Evolutionary conservation across 1,284 basidiomycete genomes (phyloP).

Genomic region (Meripilus lineatus): DNA sequence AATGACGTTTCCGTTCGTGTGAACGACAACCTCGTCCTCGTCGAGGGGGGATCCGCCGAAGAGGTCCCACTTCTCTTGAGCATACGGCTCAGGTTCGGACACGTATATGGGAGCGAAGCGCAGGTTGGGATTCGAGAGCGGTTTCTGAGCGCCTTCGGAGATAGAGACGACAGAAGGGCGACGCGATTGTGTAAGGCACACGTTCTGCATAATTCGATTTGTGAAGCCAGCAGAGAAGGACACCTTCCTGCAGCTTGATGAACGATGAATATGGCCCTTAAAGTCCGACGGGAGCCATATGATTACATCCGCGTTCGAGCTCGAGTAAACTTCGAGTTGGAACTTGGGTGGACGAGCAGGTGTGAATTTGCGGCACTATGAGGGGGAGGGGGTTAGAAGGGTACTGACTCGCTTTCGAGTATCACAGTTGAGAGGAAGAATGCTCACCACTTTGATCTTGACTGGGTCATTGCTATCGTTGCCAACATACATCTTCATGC

Average conservation of each 20-base stretch:
- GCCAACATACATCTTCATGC: slow-evolving; percentile 61
- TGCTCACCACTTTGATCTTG: slow-evolving; percentile 68
- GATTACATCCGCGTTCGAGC: slow-evolving; percentile 54
- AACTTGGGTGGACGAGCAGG: slow-evolving; percentile 50
- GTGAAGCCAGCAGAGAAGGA: slow-evolving; percentile 67
- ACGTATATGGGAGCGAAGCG: slow-evolving; percentile 30
- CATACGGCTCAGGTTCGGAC: slow-evolving; percentile 10
- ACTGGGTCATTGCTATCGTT: slow-evolving; percentile 43
- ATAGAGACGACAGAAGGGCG: slow-evolving; percentile 26
- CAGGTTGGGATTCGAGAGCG: slow-evolving; percentile 14
- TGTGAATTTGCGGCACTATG: slow-evolving; percentile 59
- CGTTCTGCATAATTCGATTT: slow-evolving; percentile 61
- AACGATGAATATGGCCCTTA: slow-evolving; percentile 56
- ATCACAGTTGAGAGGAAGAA: not conserved
- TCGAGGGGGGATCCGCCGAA: slow-evolving; percentile 25
- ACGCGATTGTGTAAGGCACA: slow-evolving; percentile 44
- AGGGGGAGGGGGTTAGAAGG: slow-evolving; percentile 1
- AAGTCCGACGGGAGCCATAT: slow-evolving; percentile 77
- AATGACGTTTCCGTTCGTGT: slow-evolving; percentile 51
- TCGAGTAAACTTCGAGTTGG: slow-evolving; percentile 55
- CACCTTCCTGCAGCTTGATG: slow-evolving; percentile 37
- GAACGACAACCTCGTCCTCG: slow-evolving; percentile 56
- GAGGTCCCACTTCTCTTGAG: slow-evolving; percentile 15
- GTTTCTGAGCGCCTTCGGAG: slow-evolving; percentile 6
- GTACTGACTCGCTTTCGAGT: not conserved